A percentile compares a stretch with the other conserved stretches of the same genome.
These are phyloP conservation scores for Platanus orientalis DNA, from an alignment of 164 flowering plant genomes.

Conservation along the genomic window DNA sequence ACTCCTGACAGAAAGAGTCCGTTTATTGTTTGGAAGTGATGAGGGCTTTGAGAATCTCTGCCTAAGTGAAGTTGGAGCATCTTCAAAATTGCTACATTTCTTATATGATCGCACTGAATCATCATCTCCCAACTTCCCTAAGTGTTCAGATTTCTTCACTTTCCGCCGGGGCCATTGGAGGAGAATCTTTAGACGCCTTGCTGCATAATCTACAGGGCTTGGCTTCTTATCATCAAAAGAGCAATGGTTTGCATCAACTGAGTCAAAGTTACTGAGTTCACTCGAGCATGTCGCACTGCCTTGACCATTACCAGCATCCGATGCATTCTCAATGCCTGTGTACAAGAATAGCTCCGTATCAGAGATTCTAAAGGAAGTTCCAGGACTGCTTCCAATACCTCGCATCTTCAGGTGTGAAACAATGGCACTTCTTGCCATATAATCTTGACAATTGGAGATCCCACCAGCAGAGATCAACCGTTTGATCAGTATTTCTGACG, in stretches of 20 bases:
- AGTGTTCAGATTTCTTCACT: constrained; percentile 28
- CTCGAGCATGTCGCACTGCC: constrained; percentile 45
- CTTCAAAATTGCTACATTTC: constrained; percentile 36
- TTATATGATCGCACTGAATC: constrained; percentile 29
- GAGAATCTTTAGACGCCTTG: constrained; percentile 51
- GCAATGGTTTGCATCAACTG: constrained; percentile 12
- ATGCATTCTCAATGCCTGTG: constrained; percentile 48
- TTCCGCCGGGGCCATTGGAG: constrained; percentile 61
- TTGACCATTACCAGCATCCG: constrained; percentile 24
- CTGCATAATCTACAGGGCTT: constrained; percentile 42
- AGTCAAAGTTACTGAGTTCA: constrained; percentile 33
- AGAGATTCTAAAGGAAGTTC: constrained; percentile 78
- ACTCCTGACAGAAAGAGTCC: constrained; percentile 65
- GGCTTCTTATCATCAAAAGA: constrained; percentile 24
- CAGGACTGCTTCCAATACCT: constrained; percentile 69
- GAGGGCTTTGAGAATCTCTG: constrained; percentile 58
- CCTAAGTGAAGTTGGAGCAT: constrained; percentile 62
- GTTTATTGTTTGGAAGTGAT: constrained; percentile 54
- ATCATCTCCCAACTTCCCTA: constrained; percentile 25
- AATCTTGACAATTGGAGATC: constrained; percentile 36
- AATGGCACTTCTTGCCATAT: constrained; percentile 38
- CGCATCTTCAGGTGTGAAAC: constrained; percentile 54
- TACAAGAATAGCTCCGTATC: constrained; percentile 75
- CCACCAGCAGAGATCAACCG: constrained; percentile 80
- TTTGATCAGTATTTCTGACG: constrained; percentile 70